Evolutionary conservation across 2,329 filamentous ascomycete species (phyloP), one percentile per base, ranked within the genome.

Genomic region (Phialophora tarda): DNA sequence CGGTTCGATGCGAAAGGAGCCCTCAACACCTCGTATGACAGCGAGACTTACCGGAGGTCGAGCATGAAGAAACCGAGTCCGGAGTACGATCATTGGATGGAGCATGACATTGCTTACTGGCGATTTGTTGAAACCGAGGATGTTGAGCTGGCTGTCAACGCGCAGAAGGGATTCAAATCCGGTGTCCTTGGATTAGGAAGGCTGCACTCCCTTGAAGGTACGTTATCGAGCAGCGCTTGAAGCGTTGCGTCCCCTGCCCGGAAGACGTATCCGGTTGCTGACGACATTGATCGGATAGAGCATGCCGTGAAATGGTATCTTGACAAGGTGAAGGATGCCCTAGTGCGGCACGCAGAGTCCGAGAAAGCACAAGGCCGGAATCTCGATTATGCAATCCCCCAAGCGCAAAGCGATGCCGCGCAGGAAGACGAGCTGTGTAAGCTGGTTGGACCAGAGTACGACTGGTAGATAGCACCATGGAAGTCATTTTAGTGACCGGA

Each of bases 231-330:
- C 17, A 55, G 47, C 41, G 23, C 50, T n/a, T n/a, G 12, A 12
- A 10, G 2, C n/a, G 8, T 12, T 50, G 12, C 4, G 14, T 24
- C 21, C 44, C 21, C 5, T 23, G 11, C 38, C 8, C 24, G 53
- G 30, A 55, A 47, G 48, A 47, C 41, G 8, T 54, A n/a, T 61
- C 47, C 48, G 23, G 44, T 24, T 38, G 51, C 63, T 65, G 51
- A 65, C 41, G 51, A 65, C 41, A 51, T 44, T 34, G 53, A 21
- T 23, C 44, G 44, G 17, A 58, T 41, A 69, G 68, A 70, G 44
- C 68, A 70, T 47, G 68, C 68, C 12, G 68, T 70, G 17, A 70
- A 69, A 56, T 70, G 68, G 68, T 69, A 70, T 48, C 63, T 68
- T n/a, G 68, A 69, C 55, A 70, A 70, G 58, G 63, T 70, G 2